Percentiles rank a stretch among this genome's conserved stretches.
phyloP scores from a whole-genome alignment of 306 rosid species.

The Gastrolobium villosum region DNA sequence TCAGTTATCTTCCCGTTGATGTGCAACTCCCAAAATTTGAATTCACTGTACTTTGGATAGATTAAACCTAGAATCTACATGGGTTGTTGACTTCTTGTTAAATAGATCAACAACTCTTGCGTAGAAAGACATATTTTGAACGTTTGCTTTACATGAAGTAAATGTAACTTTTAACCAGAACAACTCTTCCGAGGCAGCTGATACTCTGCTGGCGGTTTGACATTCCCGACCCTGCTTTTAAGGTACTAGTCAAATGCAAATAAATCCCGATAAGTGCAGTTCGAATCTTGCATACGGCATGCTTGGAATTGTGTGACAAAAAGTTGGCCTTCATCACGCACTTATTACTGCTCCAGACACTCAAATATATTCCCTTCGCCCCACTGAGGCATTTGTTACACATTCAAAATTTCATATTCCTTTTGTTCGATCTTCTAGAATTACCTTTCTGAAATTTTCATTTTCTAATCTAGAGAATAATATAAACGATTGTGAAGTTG shows the following conservation, averaged over 20 bases:
- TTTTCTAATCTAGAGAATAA: too few relatives aligned
- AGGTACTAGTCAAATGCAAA: neutral
- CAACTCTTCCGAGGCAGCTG: neutral
- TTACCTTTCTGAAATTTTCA: neutral
- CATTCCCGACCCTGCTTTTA: neutral
- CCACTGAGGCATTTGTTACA: neutral
- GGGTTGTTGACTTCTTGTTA: too few relatives aligned
- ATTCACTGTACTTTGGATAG: too few relatives aligned
- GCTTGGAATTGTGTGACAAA: slow-evolving; percentile 34
- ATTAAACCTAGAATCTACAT: too few relatives aligned
- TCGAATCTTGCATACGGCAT: slow-evolving; percentile 9
- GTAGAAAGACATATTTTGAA: too few relatives aligned
- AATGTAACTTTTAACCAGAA: neutral
- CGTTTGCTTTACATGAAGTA: neutral
- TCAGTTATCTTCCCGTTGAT: too few relatives aligned
- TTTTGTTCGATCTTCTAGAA: neutral
- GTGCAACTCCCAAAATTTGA: too few relatives aligned
- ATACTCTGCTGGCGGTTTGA: neutral
- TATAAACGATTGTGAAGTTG: too few relatives aligned
- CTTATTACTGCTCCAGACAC: neutral
- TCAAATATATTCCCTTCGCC: neutral
- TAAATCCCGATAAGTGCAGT: neutral
- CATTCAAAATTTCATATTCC: neutral
- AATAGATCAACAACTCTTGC: too few relatives aligned
- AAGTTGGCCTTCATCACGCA: neutral